Evolutionary conservation across 225 moss, liverwort and hornwort species (phyloP).

Genomic region (Bryum argenteum): DNA sequence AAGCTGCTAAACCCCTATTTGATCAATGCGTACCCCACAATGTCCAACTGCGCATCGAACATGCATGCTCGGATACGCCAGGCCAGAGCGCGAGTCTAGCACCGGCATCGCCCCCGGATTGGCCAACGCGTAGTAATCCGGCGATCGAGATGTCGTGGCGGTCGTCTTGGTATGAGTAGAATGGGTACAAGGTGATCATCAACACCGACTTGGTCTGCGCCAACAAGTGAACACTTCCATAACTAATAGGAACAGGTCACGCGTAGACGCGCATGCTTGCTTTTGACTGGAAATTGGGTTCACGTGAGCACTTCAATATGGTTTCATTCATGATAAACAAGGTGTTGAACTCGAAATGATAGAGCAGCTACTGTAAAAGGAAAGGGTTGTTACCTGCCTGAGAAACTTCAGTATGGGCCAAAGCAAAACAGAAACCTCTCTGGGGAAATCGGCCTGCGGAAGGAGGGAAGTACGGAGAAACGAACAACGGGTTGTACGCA

Average conservation of each 20-base stretch:
- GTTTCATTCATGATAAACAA: too few species aligned
- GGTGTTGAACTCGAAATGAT: too few species aligned
- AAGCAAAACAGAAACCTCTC: conserved; percentile 3
- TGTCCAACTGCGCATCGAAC: conserved; percentile 66
- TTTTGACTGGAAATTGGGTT: too few species aligned
- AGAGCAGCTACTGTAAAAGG: too few species aligned
- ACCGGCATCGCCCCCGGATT: not conserved
- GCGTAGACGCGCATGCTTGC: too few species aligned
- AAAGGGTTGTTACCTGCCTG: too few species aligned
- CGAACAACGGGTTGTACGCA: conserved; percentile 31
- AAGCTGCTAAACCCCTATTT: conserved; percentile 36
- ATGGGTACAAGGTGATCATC: conserved; percentile 64
- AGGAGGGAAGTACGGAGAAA: conserved; percentile 40
- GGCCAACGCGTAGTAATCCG: conserved; percentile 57
- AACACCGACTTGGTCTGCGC: conserved; percentile 35
- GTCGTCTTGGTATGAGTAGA: conserved; percentile 39
- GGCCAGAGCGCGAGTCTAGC: conserved; percentile 1
- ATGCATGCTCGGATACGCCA: conserved; percentile 54
- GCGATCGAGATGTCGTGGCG: conserved; percentile 16
- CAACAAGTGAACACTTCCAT: too few species aligned
- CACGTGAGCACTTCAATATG: too few species aligned
- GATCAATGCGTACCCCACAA: conserved; percentile 45
- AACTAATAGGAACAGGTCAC: too few species aligned
- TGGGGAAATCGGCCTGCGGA: conserved; percentile 38
- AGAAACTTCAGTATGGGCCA: too few species aligned